Evolutionary conservation across 2,329 filamentous ascomycete species (phyloP).

Genomic region (Colletotrichum cuscutae): DNA sequence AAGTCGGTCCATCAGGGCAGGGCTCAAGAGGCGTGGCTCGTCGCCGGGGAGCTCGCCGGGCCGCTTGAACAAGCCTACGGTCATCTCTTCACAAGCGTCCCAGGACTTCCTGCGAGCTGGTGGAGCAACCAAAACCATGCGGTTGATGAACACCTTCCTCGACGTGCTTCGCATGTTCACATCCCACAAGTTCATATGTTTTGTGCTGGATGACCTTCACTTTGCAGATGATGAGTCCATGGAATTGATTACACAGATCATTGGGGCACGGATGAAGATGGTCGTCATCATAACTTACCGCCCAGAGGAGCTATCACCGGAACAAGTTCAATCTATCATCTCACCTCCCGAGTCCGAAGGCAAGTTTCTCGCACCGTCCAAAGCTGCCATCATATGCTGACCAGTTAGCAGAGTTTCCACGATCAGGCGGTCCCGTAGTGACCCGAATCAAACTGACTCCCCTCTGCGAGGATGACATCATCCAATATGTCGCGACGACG

Average conservation of each 20-base stretch:
- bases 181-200: conserved; percentile 85
- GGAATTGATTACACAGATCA: conserved; percentile 84
- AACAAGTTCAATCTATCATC: conserved; percentile 65
- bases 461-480: conserved; percentile 81
- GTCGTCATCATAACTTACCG: conserved; percentile 83
- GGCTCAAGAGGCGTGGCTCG: conserved; percentile 57
- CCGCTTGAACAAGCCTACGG: conserved; percentile 43
- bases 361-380: conserved; percentile 38
- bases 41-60: conserved; percentile 59
- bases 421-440: conserved; percentile 62
- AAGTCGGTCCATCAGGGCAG: conserved; percentile 45
- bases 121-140: conserved; percentile 71
- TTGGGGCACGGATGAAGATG: conserved; percentile 81
- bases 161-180: conserved; percentile 87
- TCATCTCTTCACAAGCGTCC: conserved; percentile 60
- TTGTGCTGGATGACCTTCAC: conserved; percentile 89
- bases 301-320: conserved; percentile 70
- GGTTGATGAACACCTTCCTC: conserved; percentile 87
- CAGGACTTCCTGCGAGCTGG: conserved; percentile 71
- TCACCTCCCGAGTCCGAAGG: conserved; percentile 65
- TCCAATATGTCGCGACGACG: conserved; percentile 84
- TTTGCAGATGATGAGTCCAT: conserved; percentile 90
- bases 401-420: conserved; percentile 51
- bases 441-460: conserved; percentile 80
- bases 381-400: conserved; percentile 39